A percentile compares a stretch with the other conserved stretches of the same genome.
phyloP scores from a whole-genome alignment of 2,329 filamentous ascomycete genomes.

The Penicillium sp. region DNA sequence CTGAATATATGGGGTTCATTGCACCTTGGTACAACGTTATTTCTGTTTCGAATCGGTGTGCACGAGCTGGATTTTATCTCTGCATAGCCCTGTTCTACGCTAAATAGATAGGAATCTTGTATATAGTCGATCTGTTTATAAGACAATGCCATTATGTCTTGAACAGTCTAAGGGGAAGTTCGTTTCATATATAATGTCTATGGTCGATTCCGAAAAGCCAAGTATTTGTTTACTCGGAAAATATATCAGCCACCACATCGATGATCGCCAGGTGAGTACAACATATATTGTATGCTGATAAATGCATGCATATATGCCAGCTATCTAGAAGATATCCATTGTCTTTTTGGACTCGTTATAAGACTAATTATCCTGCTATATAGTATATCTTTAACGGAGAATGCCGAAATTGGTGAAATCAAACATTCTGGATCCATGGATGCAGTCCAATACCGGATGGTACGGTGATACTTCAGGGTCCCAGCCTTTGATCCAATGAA shows the following conservation, averaged over 20 bases:
- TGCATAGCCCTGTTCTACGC: not conserved
- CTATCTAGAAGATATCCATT: not conserved
- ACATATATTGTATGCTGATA: not conserved
- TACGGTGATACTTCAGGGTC: not conserved
- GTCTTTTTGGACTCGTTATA: not conserved
- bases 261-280: not conserved
- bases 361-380: not conserved
- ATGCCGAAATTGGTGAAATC: slow-evolving; percentile 6
- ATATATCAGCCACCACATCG: slow-evolving; percentile 6
- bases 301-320: not conserved
- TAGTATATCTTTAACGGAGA: not conserved
- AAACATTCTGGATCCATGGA: slow-evolving; percentile 7
- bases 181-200: not conserved
- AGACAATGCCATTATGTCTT: slow-evolving; percentile 5
- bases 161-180: not conserved
- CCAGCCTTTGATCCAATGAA: not conserved
- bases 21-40: not conserved
- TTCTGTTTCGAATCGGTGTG: not conserved
- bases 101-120: not conserved
- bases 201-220: not conserved
- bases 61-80: not conserved
- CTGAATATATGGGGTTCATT: slow-evolving; percentile 1
- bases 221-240: slow-evolving; percentile 6
- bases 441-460: slow-evolving; percentile 4
- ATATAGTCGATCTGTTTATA: not conserved